A percentile compares a stretch with the other conserved stretches of the same genome.
Conservation (phyloP, 179 eudicot genomes). For the Corrigiola litoralis region DNA sequence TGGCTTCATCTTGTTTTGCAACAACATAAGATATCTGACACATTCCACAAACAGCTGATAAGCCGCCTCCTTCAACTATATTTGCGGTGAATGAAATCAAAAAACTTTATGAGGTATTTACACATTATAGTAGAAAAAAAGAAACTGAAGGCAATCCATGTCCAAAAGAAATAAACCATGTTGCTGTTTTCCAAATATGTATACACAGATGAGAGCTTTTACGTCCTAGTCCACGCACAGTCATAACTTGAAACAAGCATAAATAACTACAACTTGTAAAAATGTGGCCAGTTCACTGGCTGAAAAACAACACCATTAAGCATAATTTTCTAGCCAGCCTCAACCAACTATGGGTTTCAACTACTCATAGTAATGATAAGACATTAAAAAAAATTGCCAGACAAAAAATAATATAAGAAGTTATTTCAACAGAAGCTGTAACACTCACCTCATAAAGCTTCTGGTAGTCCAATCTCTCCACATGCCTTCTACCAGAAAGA, state of each 20-base stretch:
- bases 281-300: background rate
- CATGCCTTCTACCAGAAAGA: constrained; percentile 45
- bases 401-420: background rate
- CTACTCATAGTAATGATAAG: background rate
- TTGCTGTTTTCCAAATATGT: too few relatives aligned
- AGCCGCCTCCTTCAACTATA: background rate
- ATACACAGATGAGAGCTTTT: too few relatives aligned
- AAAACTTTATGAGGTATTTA: too few relatives aligned
- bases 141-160: too few relatives aligned
- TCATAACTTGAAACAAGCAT: background rate
- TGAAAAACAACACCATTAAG: background rate
- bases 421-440: background rate
- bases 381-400: background rate
- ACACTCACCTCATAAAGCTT: constrained; percentile 87
- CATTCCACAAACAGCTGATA: background rate
- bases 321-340: background rate
- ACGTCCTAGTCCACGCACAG: too few relatives aligned
- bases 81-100: too few relatives aligned
- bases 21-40: background rate
- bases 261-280: too few relatives aligned
- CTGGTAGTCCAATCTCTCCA: constrained; percentile 87
- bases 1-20: background rate
- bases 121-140: too few relatives aligned
- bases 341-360: background rate
- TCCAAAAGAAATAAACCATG: background rate